Evolutionary conservation across 495 filamentous ascomycete genomes (phyloP), one percentile per base, ranked within the genome.

Genomic region (Penicillium lagena): DNA sequence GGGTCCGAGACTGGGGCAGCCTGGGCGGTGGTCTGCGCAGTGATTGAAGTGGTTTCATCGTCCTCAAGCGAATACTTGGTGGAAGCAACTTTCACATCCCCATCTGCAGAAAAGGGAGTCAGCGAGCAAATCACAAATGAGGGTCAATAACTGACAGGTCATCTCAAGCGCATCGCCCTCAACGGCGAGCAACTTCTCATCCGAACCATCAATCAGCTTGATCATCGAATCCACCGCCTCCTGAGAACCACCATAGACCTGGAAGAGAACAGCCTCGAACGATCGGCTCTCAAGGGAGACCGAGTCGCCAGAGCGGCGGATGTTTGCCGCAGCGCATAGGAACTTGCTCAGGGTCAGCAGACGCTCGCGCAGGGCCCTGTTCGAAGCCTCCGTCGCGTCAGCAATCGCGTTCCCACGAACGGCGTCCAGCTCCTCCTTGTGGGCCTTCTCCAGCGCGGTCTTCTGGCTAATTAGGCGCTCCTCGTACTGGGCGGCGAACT

Each of bases 181-280:
- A 28, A 86, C 81, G 39, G 78, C 82, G 38, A 63, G 56, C 1
- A 89, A 78, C 51, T 73, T 76, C 45, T 97, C 90, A 30, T 87
- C 80, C 17, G 76, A 78, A 22, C 90, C 93, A 37, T 88, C 73
- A 43, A 95, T 85, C 33, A 99, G 70, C 67, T 88, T 95, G 51
- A 89, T 60, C 72, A 95, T 91, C 10, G 87, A 79, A 31, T 76
- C 71, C 12, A 99, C 87, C 12, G 90, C 90, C 52, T 77, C 75
- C 39, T 85, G 77, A 51, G 89, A 85, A 29, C 94, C 94, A 14
- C 81, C 83, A 63, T 99, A 99, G 33, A 97, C 83, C 55, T 87
- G 75, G 40, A 90, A 81, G 35, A 99, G 74, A 27, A 93, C 83
- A 40, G 87, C 89, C 66, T 99, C 94, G 47, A 97, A 85, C 35